Percentiles rank a stretch among this genome's conserved stretches.
phyloP scores from a whole-genome alignment of 495 filamentous ascomycete species.

The Rhizodiscina lignyota region DNA sequence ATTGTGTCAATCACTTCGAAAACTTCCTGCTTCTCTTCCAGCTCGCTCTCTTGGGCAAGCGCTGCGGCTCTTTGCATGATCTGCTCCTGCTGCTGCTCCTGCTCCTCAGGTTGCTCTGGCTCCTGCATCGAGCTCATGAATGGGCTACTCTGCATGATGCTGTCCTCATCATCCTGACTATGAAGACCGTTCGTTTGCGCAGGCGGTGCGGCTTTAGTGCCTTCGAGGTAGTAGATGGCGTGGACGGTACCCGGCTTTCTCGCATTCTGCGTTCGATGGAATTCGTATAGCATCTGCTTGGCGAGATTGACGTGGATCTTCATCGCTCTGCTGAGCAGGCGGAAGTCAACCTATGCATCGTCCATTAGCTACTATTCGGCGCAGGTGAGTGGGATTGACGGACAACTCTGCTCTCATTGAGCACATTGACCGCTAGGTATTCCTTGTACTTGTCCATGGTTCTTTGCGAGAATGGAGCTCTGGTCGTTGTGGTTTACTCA shows the following conservation, averaged over 20 bases:
- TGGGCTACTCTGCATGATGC: slow-evolving; percentile 56
- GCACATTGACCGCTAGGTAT: slow-evolving; percentile 57
- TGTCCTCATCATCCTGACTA: slow-evolving; percentile 43
- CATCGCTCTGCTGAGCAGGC: slow-evolving; percentile 58
- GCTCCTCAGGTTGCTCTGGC: slow-evolving; percentile 26
- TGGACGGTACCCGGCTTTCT: slow-evolving; percentile 58
- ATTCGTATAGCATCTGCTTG: slow-evolving; percentile 53
- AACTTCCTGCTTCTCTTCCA: slow-evolving; percentile 50
- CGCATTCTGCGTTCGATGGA: slow-evolving; percentile 60
- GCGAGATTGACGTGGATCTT: slow-evolving; percentile 69
- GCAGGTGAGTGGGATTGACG: no score
- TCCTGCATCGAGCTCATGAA: slow-evolving; percentile 43
- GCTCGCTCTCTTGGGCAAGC: slow-evolving; percentile 63
- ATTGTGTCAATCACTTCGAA: slow-evolving; percentile 59
- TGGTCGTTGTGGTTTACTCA: not conserved
- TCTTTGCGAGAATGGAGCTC: not conserved
- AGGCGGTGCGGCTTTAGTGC: no score
- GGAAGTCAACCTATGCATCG: slow-evolving; percentile 67
- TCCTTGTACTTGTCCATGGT: slow-evolving; percentile 38
- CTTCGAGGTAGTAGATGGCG: slow-evolving; percentile 88
- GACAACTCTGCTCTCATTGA: slow-evolving; percentile 63
- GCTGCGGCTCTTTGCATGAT: slow-evolving; percentile 37
- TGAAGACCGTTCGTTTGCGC: slow-evolving; percentile 17
- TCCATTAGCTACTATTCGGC: no score
- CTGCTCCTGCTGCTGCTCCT: no score